Evolutionary conservation across 768 basidiomycete species (phyloP).

Genomic region (Mycena albidolilacea): DNA sequence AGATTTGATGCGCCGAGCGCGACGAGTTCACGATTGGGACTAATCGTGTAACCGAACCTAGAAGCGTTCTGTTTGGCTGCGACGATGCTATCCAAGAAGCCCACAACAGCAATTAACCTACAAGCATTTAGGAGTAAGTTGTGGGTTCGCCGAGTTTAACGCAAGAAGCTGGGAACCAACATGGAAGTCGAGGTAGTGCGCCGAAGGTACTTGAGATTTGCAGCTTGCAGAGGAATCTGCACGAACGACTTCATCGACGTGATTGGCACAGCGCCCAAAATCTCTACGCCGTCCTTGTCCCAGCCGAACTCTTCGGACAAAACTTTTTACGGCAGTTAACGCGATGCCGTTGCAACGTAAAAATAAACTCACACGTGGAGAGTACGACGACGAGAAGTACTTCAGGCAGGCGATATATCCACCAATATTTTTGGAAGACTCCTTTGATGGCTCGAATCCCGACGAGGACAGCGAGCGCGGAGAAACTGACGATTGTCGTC

Average conservation of each 20-base stretch:
- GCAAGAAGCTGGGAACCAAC: conserved; percentile 51
- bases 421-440: conserved; percentile 72
- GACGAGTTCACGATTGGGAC: conserved; percentile 95
- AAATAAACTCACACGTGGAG: conserved; percentile 76
- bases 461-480: conserved; percentile 77
- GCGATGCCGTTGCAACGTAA: conserved; percentile 2
- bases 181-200: conserved; percentile 81
- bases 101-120: conserved; percentile 85
- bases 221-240: conserved; percentile 76
- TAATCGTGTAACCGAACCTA: conserved; percentile 89
- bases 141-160: neutral
- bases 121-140: neutral
- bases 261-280: conserved; percentile 85
- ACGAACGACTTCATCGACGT: conserved; percentile 74
- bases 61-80: conserved; percentile 94
- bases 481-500: conserved; percentile 84
- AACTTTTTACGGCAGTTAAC: conserved; percentile 58
- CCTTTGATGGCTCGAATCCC: conserved; percentile 71
- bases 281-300: conserved; percentile 85
- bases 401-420: conserved; percentile 89
- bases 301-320: conserved; percentile 79
- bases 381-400: conserved; percentile 89
- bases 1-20: conserved; percentile 92
- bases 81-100: conserved; percentile 95
- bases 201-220: conserved; percentile 75